Conservation (phyloP, 306 rosid genomes). For the Ziziphus jujuba region DNA sequence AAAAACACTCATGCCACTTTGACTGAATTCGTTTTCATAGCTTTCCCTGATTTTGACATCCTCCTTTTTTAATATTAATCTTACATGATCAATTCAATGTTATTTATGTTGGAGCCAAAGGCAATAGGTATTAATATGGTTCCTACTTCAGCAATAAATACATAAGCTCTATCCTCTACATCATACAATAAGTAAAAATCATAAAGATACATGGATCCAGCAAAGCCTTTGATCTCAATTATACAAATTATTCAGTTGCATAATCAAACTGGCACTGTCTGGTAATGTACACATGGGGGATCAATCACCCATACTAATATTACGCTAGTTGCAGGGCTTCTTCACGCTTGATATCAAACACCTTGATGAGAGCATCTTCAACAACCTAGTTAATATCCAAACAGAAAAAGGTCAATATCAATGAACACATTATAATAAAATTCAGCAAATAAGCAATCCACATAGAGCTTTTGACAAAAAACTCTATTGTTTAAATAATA, state of each 20-base stretch:
- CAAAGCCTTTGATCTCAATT: slow-evolving; percentile 1
- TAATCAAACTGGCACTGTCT: slow-evolving; percentile 22
- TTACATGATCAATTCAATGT: no score
- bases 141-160: not conserved
- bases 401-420: not conserved
- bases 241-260: slow-evolving; percentile 22
- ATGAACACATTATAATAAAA: not conserved
- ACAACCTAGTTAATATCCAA: slow-evolving; percentile 55
- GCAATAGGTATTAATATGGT: no score
- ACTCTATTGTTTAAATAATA: not conserved
- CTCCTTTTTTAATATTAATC: no score
- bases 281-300: not conserved
- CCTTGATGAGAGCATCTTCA: slow-evolving; percentile 79
- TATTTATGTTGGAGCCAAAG: no score
- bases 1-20: no score
- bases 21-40: no score
- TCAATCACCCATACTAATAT: slow-evolving; percentile 11
- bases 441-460: not conserved
- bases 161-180: no score
- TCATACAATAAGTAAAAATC: no score
- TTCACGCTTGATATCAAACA: slow-evolving; percentile 78
- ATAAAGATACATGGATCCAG: slow-evolving; percentile 10
- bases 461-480: not conserved
- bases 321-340: slow-evolving; percentile 65
- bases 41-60: no score